These are phyloP conservation scores for Colletotrichum tropicicola DNA, from an alignment of 2,329 filamentous ascomycete genomes.

Conservation along the genomic window DNA sequence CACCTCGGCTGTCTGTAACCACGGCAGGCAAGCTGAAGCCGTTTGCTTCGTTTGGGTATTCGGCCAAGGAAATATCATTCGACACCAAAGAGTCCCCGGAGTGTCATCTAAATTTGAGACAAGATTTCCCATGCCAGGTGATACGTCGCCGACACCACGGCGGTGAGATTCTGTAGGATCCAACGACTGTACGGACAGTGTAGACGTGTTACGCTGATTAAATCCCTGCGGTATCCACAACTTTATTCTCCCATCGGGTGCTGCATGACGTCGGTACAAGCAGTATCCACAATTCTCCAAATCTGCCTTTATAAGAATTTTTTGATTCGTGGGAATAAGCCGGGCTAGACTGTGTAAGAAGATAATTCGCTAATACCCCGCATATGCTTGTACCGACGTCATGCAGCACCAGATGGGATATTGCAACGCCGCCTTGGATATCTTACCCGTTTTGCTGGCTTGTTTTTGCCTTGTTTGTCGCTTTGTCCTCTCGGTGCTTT, in stretches of 20 bases:
- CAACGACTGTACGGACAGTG: neutral
- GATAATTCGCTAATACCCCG: too few relatives aligned
- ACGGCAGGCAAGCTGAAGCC: neutral
- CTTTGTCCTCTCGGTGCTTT: neutral
- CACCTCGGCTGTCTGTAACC: neutral
- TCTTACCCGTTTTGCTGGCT: neutral
- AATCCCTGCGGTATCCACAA: neutral
- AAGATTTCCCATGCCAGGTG: neutral
- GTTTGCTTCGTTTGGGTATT: neutral
- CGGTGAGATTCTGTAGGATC: neutral
- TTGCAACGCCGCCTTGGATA: neutral
- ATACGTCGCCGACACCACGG: neutral
- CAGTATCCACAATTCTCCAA: too few relatives aligned
- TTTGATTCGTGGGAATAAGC: too few relatives aligned
- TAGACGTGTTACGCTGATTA: neutral
- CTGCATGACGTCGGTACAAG: too few relatives aligned
- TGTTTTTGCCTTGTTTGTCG: neutral
- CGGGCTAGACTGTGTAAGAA: too few relatives aligned
- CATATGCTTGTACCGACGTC: too few relatives aligned
- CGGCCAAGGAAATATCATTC: neutral
- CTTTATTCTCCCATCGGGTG: too few relatives aligned
- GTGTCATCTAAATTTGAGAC: constrained; percentile 2
- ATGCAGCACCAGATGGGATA: too few relatives aligned
- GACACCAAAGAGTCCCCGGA: neutral
- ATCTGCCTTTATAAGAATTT: too few relatives aligned